phyloP scores from a whole-genome alignment of 495 filamentous ascomycete genomes.

The Penicillium daleae region DNA sequence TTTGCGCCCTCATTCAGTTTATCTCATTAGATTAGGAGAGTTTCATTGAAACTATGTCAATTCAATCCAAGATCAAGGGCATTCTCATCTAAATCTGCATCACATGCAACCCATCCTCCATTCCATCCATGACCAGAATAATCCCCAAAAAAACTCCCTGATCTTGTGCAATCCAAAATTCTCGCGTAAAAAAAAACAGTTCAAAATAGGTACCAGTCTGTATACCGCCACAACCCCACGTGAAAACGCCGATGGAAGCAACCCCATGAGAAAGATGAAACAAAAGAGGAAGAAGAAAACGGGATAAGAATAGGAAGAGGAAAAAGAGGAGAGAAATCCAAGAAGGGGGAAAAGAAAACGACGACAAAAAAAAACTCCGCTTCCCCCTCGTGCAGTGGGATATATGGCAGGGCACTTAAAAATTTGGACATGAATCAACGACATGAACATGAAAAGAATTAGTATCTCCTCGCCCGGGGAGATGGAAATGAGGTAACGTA shows the following conservation, averaged over 20 bases:
- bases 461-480: conserved; percentile 11
- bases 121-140: conserved; percentile 3
- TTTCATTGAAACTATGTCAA: conserved; percentile 4
- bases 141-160: conserved; percentile 17
- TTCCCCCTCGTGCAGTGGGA: conserved; percentile 29
- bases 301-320: background rate
- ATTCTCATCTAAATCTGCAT: conserved; percentile 28
- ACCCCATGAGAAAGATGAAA: conserved; percentile 7
- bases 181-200: conserved; percentile 5
- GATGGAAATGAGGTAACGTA: background rate
- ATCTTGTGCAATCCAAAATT: conserved; percentile 15
- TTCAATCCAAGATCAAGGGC: conserved; percentile 6
- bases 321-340: conserved; percentile 10
- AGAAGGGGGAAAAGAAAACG: conserved; percentile 16
- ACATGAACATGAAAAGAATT: conserved; percentile 22
- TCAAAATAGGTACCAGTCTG: conserved; percentile 38
- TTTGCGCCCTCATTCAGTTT: background rate
- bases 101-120: conserved; percentile 22
- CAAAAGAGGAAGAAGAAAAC: conserved; percentile 8
- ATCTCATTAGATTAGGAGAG: background rate
- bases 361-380: conserved; percentile 25
- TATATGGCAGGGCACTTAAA: conserved; percentile 28
- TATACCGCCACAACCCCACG: conserved; percentile 27
- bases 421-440: conserved; percentile 20
- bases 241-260: conserved; percentile 29